Percentiles rank a stretch among this genome's conserved stretches.
Conservation (phyloP, 1,284 basidiomycete species). For the Fomitopsis palustris region DNA sequence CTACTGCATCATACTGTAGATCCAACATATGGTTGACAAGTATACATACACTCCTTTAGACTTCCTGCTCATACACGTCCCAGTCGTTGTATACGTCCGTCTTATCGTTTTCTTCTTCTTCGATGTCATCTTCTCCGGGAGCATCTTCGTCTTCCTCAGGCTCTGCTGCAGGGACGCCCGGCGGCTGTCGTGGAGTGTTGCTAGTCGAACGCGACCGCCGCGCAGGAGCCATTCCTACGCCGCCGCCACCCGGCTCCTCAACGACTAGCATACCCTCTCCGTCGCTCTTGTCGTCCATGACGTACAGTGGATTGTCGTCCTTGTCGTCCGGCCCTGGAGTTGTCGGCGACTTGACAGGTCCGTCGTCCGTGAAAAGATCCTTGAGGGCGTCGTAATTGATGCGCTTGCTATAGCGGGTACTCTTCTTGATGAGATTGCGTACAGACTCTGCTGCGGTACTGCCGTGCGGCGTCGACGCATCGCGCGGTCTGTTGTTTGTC, state of each 20-base stretch:
- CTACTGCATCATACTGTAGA: too few species aligned
- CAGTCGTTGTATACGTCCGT: conserved; percentile 35
- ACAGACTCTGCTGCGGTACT: conserved; percentile 80
- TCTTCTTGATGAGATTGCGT: conserved; percentile 76
- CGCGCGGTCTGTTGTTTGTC: conserved; percentile 63
- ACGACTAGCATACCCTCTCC: conserved; percentile 42
- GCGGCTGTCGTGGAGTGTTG: conserved; percentile 7
- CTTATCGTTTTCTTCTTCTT: conserved; percentile 32
- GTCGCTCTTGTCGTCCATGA: conserved; percentile 53
- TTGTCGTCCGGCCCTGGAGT: conserved; percentile 33
- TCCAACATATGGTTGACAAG: too few species aligned
- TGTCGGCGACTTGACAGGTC: conserved; percentile 26
- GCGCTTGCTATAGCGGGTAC: conserved; percentile 79
- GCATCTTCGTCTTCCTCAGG: conserved; percentile 19
- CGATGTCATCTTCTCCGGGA: conserved; percentile 25
- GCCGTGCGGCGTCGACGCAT: conserved; percentile 69
- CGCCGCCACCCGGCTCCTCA: conserved; percentile 42
- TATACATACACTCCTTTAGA: conserved; percentile 16
- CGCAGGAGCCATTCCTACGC: conserved; percentile 23
- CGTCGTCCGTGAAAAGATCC: conserved; percentile 62
- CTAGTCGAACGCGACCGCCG: conserved; percentile 14
- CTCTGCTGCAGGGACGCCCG: conserved; percentile 7
- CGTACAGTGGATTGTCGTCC: conserved; percentile 30
- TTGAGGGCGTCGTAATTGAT: conserved; percentile 89
- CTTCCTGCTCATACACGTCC: conserved; percentile 44